A percentile compares a stretch with the other conserved stretches of the same genome.
These are phyloP conservation scores for Zychaea mexicana DNA, from an alignment of 371 early-diverging fungal species.

Conservation along the genomic window DNA sequence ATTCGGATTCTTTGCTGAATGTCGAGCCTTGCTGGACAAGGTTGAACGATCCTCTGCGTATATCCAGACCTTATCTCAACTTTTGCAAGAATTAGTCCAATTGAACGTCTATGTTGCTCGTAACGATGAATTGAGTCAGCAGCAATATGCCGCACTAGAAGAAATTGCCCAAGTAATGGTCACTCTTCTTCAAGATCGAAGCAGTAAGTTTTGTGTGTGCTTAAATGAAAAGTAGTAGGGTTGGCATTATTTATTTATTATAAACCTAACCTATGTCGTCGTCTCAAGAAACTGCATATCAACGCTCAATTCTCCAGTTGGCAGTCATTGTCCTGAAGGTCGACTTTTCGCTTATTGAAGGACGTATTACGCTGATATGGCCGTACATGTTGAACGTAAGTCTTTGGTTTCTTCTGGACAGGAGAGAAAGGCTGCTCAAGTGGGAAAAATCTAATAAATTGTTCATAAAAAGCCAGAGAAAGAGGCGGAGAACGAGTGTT, in stretches of 20 bases:
- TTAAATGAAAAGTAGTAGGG: too few species aligned
- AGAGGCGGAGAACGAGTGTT: conserved; percentile 25
- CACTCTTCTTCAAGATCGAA: conserved; percentile 2
- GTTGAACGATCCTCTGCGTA: background rate
- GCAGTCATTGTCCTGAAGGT: conserved; percentile 16
- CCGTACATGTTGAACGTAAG: conserved; percentile 40
- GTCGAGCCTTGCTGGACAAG: conserved; percentile 18
- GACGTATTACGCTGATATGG: conserved; percentile 34
- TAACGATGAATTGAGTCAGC: conserved; percentile 37
- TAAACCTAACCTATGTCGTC: conserved; percentile 11
- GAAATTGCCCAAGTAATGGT: conserved; percentile 22
- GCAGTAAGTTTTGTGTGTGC: too few species aligned
- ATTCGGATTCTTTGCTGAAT: conserved; percentile 39
- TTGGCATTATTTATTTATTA: background rate
- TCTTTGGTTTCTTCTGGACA: background rate
- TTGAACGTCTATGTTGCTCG: conserved; percentile 35
- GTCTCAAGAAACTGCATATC: background rate
- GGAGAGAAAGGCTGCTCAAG: too few species aligned
- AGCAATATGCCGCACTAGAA: conserved; percentile 23
- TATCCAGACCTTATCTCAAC: conserved; percentile 18
- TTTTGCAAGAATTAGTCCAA: conserved; percentile 28
- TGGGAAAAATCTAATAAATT: too few species aligned
- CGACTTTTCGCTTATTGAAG: conserved; percentile 39
- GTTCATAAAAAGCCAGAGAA: conserved; percentile 37
- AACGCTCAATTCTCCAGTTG: background rate